phyloP scores from a whole-genome alignment of 441 rosid species.

The Breynia disticha region DNA sequence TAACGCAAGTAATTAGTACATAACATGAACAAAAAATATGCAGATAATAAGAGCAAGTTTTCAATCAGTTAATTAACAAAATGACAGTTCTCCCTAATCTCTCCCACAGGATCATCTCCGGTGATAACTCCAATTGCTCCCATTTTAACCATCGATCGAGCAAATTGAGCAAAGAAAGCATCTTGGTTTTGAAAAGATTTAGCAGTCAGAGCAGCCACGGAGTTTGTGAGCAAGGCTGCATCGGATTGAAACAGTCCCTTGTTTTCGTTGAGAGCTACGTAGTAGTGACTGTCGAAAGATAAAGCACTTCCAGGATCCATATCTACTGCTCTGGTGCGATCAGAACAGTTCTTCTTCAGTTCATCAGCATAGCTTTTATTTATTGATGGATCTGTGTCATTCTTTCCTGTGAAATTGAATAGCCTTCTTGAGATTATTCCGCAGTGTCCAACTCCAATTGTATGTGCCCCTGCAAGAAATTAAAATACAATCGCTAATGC shows the following conservation, averaged over 20 bases:
- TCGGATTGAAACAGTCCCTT: conserved; percentile 15
- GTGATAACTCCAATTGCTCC: conserved; percentile 9
- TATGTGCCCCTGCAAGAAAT: conserved; percentile 26
- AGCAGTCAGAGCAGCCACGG: conserved; percentile 4
- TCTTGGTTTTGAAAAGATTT: neutral
- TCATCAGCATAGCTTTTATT: conserved; percentile 8
- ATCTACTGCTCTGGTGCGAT: conserved; percentile 6
- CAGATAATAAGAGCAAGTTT: neutral
- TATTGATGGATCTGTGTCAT: conserved; percentile 18
- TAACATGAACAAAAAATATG: no score
- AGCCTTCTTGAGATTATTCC: conserved; percentile 7
- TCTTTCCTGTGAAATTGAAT: conserved; percentile 16
- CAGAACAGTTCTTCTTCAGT: conserved; percentile 12
- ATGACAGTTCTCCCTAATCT: conserved; percentile 17
- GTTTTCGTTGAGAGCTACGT: conserved; percentile 3
- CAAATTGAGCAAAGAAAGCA: conserved; percentile 12
- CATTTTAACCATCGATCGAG: conserved; percentile 17
- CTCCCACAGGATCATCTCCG: conserved; percentile 11
- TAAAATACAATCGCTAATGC: no score
- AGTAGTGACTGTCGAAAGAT: conserved; percentile 16
- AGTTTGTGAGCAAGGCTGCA: conserved; percentile 15
- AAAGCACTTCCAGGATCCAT: conserved; percentile 18
- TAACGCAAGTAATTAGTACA: no score
- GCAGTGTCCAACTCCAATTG: conserved; percentile 17
- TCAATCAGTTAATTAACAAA: conserved; percentile 9